Conservation (phyloP, 257 asterid species). For the Perilla frutescens region DNA sequence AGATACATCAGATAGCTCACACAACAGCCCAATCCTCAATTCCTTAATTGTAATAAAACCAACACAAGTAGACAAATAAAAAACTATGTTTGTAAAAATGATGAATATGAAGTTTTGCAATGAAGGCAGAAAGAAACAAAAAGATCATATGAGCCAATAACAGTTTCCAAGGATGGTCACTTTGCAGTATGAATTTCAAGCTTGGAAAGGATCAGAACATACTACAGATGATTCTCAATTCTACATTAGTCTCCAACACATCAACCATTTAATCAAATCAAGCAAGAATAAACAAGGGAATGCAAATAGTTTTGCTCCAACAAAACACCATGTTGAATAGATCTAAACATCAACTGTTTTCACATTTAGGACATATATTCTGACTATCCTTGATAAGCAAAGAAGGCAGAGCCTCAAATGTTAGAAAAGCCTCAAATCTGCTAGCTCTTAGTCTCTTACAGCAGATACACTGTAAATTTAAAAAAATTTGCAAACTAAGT, state of each 20-base stretch:
- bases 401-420: conserved; percentile 4
- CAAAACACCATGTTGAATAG: background rate
- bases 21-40: background rate
- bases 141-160: background rate
- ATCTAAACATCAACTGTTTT: background rate
- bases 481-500: background rate
- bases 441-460: background rate
- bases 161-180: background rate
- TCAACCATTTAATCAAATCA: conserved; percentile 11
- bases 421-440: background rate
- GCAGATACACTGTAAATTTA: background rate
- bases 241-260: background rate
- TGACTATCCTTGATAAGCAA: background rate
- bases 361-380: background rate
- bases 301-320: background rate
- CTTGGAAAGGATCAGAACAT: background rate
- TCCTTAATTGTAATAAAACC: conserved; percentile 4
- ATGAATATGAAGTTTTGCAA: conserved; percentile 5
- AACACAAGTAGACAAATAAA: background rate
- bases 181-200: conserved; percentile 11
- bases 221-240: background rate
- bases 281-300: conserved; percentile 6
- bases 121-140: conserved; percentile 12
- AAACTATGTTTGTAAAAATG: background rate
- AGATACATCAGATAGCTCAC: background rate